Evolutionary conservation across 306 rosid genomes (phyloP), one percentile per base, ranked within the genome.

Genomic region (Rosa persica): DNA sequence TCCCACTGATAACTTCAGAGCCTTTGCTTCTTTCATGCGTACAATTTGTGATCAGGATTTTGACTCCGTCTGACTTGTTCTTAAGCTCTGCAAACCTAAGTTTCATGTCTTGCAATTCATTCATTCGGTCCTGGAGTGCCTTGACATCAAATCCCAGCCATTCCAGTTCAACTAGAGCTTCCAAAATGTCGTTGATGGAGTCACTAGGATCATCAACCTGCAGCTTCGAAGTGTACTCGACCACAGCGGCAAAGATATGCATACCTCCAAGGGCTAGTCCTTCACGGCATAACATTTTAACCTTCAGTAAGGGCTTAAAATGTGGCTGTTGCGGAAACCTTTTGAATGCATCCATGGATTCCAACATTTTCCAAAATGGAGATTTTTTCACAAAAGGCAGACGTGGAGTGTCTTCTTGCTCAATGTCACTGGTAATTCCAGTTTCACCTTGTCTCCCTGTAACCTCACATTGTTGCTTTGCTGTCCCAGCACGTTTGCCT

Each of bases 291-390:
- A 79, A 1, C 57, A 22, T n/a, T 38, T 39, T 52, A 23, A 4
- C 16, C 57, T 51, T 72, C 52, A 23, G 30, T 10, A 72, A 65
- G 43, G 82, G 78, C 19, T 12, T 30, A 73, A 72, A 73, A 65
- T 79, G 64, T 20, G 82, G 82, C 4, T 72, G 52, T 62, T 79
- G 82, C 0, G 78, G 82, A 20, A 61, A 72, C 52, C 70, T 79
- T 72, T n/a, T 72, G 72, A 79, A 62, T 64, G 6, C 73, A 38
- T 64, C 67, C 78, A 72, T 23, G 38, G 73, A 72, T 72, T 72
- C 78, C 51, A 79, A n/a, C 16, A 16, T 23, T 72, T 62, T 2
- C 82, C 82, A 76, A 47, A 65, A 6, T 30, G 51, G 52, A 65
- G 5, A 66, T 6, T 11, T 58, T 66, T 76, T 65, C 66, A 38